phyloP scores from a whole-genome alignment of 192 early-diverging fungal genomes.

The Rhizophlyctis rosea region DNA sequence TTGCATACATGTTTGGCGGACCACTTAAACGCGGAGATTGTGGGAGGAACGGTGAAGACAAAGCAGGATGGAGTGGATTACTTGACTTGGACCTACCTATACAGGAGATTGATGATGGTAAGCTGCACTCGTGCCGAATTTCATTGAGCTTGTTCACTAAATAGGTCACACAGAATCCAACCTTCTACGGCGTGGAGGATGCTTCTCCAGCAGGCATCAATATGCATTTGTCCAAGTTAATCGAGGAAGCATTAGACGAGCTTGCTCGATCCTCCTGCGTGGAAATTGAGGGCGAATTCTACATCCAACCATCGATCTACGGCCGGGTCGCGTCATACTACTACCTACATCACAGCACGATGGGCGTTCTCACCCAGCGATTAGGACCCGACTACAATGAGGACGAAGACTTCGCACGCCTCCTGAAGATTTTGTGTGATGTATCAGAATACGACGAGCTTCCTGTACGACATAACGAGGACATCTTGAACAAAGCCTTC shows the following conservation, averaged over 20 bases:
- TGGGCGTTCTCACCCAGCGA: conserved; percentile 61
- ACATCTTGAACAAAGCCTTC: conserved; percentile 80
- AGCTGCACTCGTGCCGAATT: conserved; percentile 8
- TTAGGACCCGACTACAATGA: conserved; percentile 49
- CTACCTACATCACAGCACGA: conserved; percentile 82
- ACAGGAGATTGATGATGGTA: conserved; percentile 75
- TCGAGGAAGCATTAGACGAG: conserved; percentile 68
- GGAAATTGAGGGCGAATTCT: conserved; percentile 59
- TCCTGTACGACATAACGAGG: conserved; percentile 94
- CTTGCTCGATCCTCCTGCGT: conserved; percentile 73
- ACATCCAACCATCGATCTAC: conserved; percentile 67
- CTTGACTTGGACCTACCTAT: conserved; percentile 95
- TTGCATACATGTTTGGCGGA: conserved; percentile 64
- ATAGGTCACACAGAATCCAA: conserved; percentile 75
- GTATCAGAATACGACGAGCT: conserved; percentile 85
- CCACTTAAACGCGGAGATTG: conserved; percentile 94
- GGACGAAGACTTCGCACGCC: conserved; percentile 50
- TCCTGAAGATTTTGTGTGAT: conserved; percentile 78
- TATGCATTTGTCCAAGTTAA: conserved; percentile 72
- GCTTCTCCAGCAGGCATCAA: conserved; percentile 64
- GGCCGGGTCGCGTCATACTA: conserved; percentile 90
- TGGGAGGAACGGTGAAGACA: conserved; percentile 76
- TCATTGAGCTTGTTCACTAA: neutral
- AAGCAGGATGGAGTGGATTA: conserved; percentile 96
- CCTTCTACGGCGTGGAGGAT: conserved; percentile 90